These are phyloP conservation scores for Zelopaecilomyces penicillatus DNA, from an alignment of 2,329 filamentous ascomycete species.

Conservation along the genomic window DNA sequence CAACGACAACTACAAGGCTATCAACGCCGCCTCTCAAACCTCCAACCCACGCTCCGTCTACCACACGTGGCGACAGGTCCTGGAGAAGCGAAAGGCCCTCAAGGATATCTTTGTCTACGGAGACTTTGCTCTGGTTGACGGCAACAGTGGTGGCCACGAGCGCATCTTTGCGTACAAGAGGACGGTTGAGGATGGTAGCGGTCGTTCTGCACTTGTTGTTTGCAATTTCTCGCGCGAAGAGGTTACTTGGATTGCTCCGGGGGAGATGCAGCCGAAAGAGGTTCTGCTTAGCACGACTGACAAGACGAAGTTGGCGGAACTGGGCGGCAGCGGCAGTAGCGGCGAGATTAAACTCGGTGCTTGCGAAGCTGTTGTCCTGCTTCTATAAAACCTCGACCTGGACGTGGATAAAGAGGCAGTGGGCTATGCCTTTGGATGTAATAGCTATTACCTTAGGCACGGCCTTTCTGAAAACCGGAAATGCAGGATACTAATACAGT, in stretches of 20 bases:
- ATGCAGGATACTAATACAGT: too few relatives aligned
- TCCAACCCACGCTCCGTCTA: slow-evolving; percentile 43
- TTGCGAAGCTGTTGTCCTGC: slow-evolving; percentile 28
- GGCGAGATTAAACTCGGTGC: slow-evolving; percentile 24
- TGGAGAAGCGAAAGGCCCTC: slow-evolving; percentile 52
- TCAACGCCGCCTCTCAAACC: slow-evolving; percentile 54
- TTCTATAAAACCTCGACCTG: slow-evolving; percentile 12
- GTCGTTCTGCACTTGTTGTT: slow-evolving; percentile 22
- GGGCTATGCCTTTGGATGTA: too few relatives aligned
- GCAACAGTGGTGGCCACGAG: slow-evolving; percentile 19
- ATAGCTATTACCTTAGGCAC: too few relatives aligned
- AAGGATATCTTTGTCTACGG: slow-evolving; percentile 61
- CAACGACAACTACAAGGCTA: slow-evolving; percentile 51
- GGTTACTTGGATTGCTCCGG: slow-evolving; percentile 21
- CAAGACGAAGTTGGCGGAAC: slow-evolving; percentile 11
- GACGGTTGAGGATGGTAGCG: slow-evolving; percentile 20
- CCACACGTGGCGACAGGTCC: slow-evolving; percentile 51
- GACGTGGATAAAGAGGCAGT: too few relatives aligned
- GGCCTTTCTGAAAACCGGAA: too few relatives aligned
- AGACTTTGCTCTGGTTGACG: slow-evolving; percentile 33
- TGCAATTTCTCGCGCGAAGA: slow-evolving; percentile 30
- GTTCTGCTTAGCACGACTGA: slow-evolving; percentile 26
- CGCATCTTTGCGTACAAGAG: slow-evolving; percentile 31
- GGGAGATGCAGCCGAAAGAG: slow-evolving; percentile 19
- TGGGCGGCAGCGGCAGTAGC: slow-evolving; percentile 16